Evolutionary conservation across 345 rosid genomes (phyloP).

Genomic region (Raphanus sativus): DNA sequence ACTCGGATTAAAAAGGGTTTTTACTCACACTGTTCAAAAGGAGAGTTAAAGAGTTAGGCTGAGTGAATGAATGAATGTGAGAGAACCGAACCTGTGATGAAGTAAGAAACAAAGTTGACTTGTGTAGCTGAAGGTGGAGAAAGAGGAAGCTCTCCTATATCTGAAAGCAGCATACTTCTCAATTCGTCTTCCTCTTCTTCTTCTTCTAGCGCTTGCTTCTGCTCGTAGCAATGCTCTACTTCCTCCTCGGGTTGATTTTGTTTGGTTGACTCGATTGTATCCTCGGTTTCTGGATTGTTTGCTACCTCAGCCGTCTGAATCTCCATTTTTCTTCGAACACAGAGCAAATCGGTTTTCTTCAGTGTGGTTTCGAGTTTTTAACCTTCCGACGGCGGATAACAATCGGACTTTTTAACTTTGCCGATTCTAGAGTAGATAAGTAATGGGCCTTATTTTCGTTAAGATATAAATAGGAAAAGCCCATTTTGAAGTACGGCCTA

Average conservation of each 20-base stretch:
- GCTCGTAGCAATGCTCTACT: slow-evolving; percentile 25
- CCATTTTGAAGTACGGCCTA: slow-evolving; percentile 9
- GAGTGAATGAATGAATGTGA: background rate
- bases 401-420: background rate
- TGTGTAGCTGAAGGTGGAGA: slow-evolving; percentile 73
- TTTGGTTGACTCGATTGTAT: background rate
- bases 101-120: slow-evolving; percentile 66
- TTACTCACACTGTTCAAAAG: background rate
- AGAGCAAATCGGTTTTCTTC: background rate
- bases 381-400: slow-evolving; percentile 21
- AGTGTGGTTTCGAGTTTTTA: background rate
- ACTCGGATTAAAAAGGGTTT: background rate
- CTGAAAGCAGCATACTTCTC: slow-evolving; percentile 58
- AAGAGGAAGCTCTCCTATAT: slow-evolving; percentile 53
- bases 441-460: slow-evolving; percentile 6
- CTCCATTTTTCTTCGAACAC: slow-evolving; percentile 23
- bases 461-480: background rate
- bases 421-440: background rate
- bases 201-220: too few relatives aligned
- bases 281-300: slow-evolving; percentile 18
- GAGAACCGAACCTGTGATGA: slow-evolving; percentile 60
- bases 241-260: slow-evolving; percentile 5
- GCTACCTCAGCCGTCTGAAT: slow-evolving; percentile 16
- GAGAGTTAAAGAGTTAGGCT: background rate
- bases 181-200: too few relatives aligned